These are phyloP conservation scores for Colletotrichum magnum DNA, from an alignment of 2,329 filamentous ascomycete genomes.

Conservation along the genomic window DNA sequence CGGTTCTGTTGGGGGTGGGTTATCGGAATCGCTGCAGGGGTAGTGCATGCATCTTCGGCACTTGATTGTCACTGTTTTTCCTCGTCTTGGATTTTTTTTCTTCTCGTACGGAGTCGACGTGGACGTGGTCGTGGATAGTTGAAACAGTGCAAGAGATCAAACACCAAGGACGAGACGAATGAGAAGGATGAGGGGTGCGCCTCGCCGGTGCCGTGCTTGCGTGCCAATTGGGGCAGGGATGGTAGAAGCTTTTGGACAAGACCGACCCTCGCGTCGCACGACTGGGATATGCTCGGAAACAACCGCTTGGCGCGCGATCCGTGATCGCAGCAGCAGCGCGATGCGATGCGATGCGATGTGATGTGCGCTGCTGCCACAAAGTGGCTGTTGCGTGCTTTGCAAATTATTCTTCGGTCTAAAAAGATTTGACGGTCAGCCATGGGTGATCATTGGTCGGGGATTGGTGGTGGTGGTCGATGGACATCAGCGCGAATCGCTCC, in stretches of 20 bases:
- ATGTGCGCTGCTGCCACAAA: background rate
- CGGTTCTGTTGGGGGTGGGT: constrained; percentile 12
- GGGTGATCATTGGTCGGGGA: too few species aligned
- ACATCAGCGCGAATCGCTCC: constrained; percentile 17
- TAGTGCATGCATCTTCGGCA: constrained; percentile 18
- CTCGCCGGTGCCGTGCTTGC: too few species aligned
- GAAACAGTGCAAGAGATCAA: constrained; percentile 39
- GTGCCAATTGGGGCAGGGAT: constrained; percentile 18
- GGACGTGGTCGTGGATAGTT: constrained; percentile 28
- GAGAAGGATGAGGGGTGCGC: constrained; percentile 11
- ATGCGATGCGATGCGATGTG: background rate
- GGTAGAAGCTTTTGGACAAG: constrained; percentile 39
- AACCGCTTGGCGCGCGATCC: constrained; percentile 40
- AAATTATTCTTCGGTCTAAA: too few species aligned
- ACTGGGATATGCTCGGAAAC: constrained; percentile 38
- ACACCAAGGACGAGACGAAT: constrained; percentile 32
- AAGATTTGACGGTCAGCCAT: too few species aligned
- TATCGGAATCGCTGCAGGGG: constrained; percentile 13
- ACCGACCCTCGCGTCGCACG: constrained; percentile 38
- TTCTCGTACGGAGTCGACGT: background rate
- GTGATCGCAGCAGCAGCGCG: constrained; percentile 15
- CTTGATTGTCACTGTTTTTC: constrained; percentile 4
- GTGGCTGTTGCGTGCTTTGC: too few species aligned
- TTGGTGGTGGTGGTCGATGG: background rate
- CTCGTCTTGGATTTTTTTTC: background rate